Evolutionary conservation across 2,329 filamentous ascomycete genomes (phyloP), one percentile per base, ranked within the genome.

Genomic region (Neonectria neomacrospora): DNA sequence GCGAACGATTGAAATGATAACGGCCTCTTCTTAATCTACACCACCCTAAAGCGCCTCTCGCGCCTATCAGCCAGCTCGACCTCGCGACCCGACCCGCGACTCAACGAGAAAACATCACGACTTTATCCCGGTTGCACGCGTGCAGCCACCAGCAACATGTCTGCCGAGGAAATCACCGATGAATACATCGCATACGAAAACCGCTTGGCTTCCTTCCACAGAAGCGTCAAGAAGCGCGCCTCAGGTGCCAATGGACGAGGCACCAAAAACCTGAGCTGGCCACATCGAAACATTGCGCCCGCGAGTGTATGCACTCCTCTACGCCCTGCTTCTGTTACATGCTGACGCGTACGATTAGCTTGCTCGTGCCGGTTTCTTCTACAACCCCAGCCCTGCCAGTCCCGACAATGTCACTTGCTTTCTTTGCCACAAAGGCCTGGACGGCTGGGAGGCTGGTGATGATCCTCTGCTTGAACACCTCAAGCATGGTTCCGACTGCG

Each of bases 321-420:
- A 67, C 51, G 32, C 50, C 9, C 26, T 39, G 48, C 37, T 28
- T 56, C 26, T 44, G 18, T 47, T 5, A 16, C 10, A 42, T 63
- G 58, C 69, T 76, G 55, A 80, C 69, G n/a, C 6, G 32, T 5
- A 28, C 44, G 51, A 51, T 47, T 75, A 97, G 91, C 90, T 99
- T 72, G 95, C 96, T 5, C 89, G 88, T 74, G 95, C 96, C 60
- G 96, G 96, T 39, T 97, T 99, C 81, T 96, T 91, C 80, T 98
- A 93, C 80, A 87, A 90, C 64, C 95, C 96, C 2, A 88, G 87
- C 14, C 83, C 87, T 54, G 85, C 88, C 50, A 92, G 89, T 73
- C 90, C 90, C 39, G 96, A 99, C 78, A 98, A 98, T 77, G 92
- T 92, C 51, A 87, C 88, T 70, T 99, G 96, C 78, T 98, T 96